Evolutionary conservation across 345 rosid species (phyloP), one percentile per base, ranked within the genome.

Genomic region (Viola odorata): DNA sequence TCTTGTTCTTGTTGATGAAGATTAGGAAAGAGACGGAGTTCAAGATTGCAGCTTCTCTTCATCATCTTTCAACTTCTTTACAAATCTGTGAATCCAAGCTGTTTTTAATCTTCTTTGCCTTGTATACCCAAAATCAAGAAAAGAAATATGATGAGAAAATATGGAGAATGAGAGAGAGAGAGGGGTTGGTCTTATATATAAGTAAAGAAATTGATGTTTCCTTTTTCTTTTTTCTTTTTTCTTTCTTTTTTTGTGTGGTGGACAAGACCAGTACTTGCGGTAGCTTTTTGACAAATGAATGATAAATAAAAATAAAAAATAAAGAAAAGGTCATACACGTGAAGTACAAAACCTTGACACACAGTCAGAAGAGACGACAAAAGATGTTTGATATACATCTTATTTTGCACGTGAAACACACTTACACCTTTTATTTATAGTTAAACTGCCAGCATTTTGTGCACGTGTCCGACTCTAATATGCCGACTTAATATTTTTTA

Each of bases 351-450:
- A 48, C 5, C 45, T 10, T 0, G 36, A 41, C 12, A 39, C 4
- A 32, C n/a, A 32, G 5, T n/a, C n/a, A n/a, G n/a, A n/a, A n/a
- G n/a, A n/a, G 3, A 41, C 1, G 16, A 23, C 9, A 39, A 7
- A 47, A 10, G 13, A 12, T 1, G 50, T 9, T 7, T 8, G 10
- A 4, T 45, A 15, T 40, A 40, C 3, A 48, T 62, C 17, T 51
- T 62, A 39, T 50, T 62, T 51, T 50, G 57, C 65, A 62, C 56
- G 57, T 62, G 55, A 6, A 50, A 62, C 56, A 50, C 17, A 39
- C 37, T 42, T 6, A 1, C 36, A 8, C 32, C 8, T 58, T 12
- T 32, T 5, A 5, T 32, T 58, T 5, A 9, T 14, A 12, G 32
- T 23, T 12, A 12, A 32, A n/a, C 16, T 39, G 36, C 13, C 15